Percentiles rank a stretch among this genome's conserved stretches.
Evolutionary conservation across 768 basidiomycete species (phyloP).

Genomic region (Leccinum imitatum): DNA sequence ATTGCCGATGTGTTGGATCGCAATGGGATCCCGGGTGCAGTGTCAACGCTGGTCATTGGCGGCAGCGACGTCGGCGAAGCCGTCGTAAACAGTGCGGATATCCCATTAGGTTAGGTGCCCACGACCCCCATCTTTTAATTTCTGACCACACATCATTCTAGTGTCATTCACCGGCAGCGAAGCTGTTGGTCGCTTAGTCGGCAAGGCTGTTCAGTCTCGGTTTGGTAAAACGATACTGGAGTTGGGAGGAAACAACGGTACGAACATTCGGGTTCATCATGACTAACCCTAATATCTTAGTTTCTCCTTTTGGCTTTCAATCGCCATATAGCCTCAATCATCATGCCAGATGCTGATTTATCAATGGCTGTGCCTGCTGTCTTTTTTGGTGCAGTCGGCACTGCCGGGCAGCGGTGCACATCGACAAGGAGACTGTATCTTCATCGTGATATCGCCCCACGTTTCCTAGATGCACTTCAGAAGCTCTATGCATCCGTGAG

Average conservation of each 20-base stretch:
- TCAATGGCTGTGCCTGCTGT: slow-evolving; percentile 86
- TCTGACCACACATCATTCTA: slow-evolving; percentile 28
- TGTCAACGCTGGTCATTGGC: slow-evolving; percentile 81
- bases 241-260: slow-evolving; percentile 94
- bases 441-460: slow-evolving; percentile 72
- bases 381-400: slow-evolving; percentile 92
- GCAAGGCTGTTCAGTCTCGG: slow-evolving; percentile 79
- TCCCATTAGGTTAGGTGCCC: slow-evolving; percentile 68
- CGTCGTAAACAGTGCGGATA: slow-evolving; percentile 67
- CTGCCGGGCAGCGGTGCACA: slow-evolving; percentile 77
- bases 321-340: slow-evolving; percentile 67
- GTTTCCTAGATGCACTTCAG: slow-evolving; percentile 75
- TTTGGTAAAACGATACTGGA: slow-evolving; percentile 92
- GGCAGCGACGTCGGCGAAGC: slow-evolving; percentile 78
- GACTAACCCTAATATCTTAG: slow-evolving; percentile 17
- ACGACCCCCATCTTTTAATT: slow-evolving; percentile 2
- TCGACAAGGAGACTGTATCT: slow-evolving; percentile 89
- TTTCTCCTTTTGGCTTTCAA: slow-evolving; percentile 17
- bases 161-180: slow-evolving; percentile 98
- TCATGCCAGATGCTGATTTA: slow-evolving; percentile 93
- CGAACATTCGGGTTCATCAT: slow-evolving; percentile 21
- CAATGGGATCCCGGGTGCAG: slow-evolving; percentile 83
- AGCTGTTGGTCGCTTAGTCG: slow-evolving; percentile 81
- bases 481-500: slow-evolving; percentile 68
- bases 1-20: slow-evolving; percentile 75